Conservation (phyloP, 208 protist species). For the Strigomonas oncopelti region DNA sequence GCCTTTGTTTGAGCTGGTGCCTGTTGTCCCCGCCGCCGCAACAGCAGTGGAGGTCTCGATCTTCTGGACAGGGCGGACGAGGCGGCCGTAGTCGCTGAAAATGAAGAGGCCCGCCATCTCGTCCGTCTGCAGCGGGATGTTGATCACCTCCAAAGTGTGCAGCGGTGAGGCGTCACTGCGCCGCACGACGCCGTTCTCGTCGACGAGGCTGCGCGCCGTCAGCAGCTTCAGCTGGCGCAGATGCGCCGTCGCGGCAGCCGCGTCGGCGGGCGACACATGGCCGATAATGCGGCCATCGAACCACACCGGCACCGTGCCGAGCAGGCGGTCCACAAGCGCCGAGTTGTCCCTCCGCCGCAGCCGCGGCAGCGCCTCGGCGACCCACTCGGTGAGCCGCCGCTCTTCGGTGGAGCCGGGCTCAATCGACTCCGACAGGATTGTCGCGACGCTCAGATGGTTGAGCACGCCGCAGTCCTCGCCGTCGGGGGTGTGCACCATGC, state of each 20-base stretch:
- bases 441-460: conserved; percentile 96
- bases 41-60: conserved; percentile 39
- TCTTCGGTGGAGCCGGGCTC: conserved; percentile 14
- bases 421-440: conserved; percentile 62
- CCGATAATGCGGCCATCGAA: conserved; percentile 90
- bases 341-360: conserved; percentile 24
- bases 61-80: conserved; percentile 95
- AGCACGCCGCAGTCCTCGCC: conserved; percentile 99
- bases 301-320: conserved; percentile 83
- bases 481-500: conserved; percentile 99
- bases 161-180: conserved; percentile 45
- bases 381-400: conserved; percentile 32
- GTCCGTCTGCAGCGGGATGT: conserved; percentile 60
- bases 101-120: conserved; percentile 84
- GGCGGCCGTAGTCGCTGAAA: conserved; percentile 89
- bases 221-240: conserved; percentile 59
- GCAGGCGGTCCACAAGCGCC: conserved; percentile 41
- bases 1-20: conserved; percentile 44
- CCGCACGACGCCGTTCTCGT: conserved; percentile 58
- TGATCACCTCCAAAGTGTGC: conserved; percentile 78
- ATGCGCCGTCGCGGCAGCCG: conserved; percentile 27
- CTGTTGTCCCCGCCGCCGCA: background rate
- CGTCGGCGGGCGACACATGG: conserved; percentile 63
- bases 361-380: conserved; percentile 37
- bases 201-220: conserved; percentile 36